Base-by-base conservation (phyloP, 805 yeast species). In the Wickerhamiella galacta region DNA sequence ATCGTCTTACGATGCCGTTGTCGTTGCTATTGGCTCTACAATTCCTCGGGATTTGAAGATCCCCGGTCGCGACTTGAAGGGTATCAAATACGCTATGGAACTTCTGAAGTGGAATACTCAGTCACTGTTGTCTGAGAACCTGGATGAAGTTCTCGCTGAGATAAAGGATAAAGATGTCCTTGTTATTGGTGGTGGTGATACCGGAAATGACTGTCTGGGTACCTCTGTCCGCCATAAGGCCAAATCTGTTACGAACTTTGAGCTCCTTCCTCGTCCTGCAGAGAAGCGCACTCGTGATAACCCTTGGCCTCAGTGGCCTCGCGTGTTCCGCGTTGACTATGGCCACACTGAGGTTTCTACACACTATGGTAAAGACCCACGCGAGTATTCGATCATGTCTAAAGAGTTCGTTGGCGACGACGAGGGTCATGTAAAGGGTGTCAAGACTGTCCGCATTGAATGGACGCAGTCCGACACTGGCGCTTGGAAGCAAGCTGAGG, bases 291-390 rank as follows among this genome's bases (percentile, higher is more conserved):
- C 85, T 29, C 79, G 73, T 60, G 95, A 90, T 60, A 87, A 87
- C 60, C 96, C 98, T 58, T 87, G 98, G 98, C 98, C 98, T 28
- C 98, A 87, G 63, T 87, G 96, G 96, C 96, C 98, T 46, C 70
- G 95, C 54, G 72, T 90, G 49, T 87, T 90, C 77, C 72, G 96
- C 52, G 93, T 87, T 39, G 98, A 87, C 62, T 87, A 87, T 53
- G 98, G 98, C 46, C 98, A 87, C 60, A 68, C 85, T 42, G 98
- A 87, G 59, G 96, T 90, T 38, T 70, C 78, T 38, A 79, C 80
- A 31, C 95, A 85, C 57, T 87, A 85, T 55, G 96, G 96, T 43
- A 77, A 76, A 58, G 98, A 87, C 57, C 96, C 96, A 36, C 78
- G 98, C 63, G 95, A 90, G 56, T 87, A 83, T 61, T 79, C 93